Evolutionary conservation across 257 asterid genomes (phyloP), one percentile per base, ranked within the genome.

Genomic region (Ballota nigra): DNA sequence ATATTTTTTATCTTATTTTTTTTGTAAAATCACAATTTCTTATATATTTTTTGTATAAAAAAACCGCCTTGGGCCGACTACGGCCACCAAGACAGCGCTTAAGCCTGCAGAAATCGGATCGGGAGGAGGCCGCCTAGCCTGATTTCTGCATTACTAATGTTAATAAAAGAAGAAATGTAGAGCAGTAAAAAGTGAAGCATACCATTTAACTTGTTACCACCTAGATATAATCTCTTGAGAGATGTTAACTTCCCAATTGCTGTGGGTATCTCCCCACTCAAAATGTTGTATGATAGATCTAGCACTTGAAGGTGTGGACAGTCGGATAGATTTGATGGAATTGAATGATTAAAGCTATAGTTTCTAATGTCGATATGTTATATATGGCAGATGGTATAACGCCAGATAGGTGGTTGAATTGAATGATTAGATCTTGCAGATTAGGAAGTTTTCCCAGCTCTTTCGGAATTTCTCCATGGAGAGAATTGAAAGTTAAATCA

Each of bases 331-430:
- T 33, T 75, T 20, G 33, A 13, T 5, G 79, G 74, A 23, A 65
- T 77, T 77, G 0, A 5, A 5, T 4, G 22, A n/a, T n/a, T n/a
- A 58, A 23, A 23, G 38, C 11, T 8, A 77, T 5, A 31, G 0
- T 0, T 13, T 64, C 22, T 28, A 73, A 4, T 10, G 63, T 31
- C 1, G 77, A 63, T 12, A 63, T 4, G 55, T 72, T 72, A 13
- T 26, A 71, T 45, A 71, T 45, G 12, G 53, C 0, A 11, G 24
- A 34, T 49, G 77, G 77, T 43, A 72, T 52, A 3, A 6, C 8
- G 0, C 71, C 77, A 2, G 58, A 45, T 20, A 72, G 77, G 33
- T 34, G 64, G 18, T 65, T 65, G 45, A 3, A 6, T n/a, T 72
- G 7, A 63, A 19, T 33, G 43, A 15, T 8, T 12, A 72, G 41